These are phyloP conservation scores for Trametes cubensis DNA, from an alignment of 768 basidiomycete species.

Conservation along the genomic window DNA sequence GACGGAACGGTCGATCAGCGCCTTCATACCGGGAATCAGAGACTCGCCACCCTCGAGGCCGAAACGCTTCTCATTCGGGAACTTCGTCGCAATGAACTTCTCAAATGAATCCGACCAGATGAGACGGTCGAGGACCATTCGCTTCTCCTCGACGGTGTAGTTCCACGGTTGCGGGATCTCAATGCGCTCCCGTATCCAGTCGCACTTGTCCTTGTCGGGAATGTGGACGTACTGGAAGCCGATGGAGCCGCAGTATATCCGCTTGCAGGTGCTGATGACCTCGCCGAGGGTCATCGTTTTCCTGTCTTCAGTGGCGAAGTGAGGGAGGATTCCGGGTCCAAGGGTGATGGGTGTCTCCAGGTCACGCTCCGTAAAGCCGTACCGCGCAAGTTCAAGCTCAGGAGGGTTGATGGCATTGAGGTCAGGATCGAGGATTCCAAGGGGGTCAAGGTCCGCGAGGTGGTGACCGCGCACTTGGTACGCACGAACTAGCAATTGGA, in stretches of 20 bases:
- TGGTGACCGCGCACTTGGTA: constrained; percentile 99
- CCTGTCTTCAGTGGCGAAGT: constrained; percentile 85
- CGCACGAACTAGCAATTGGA: constrained; percentile 95
- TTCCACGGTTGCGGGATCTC: constrained; percentile 97
- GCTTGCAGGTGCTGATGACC: constrained; percentile 85
- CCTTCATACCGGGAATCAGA: constrained; percentile 99
- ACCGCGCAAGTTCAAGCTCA: constrained; percentile 91
- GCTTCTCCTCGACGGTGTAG: constrained; percentile 97
- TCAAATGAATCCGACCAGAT: constrained; percentile 99
- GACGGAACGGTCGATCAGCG: constrained; percentile 97
- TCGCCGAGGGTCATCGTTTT: constrained; percentile 91
- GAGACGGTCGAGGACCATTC: constrained; percentile 97
- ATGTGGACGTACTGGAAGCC: constrained; percentile 96
- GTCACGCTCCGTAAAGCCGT: constrained; percentile 93
- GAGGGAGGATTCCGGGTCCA: constrained; percentile 93
- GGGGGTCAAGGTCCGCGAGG: constrained; percentile 91
- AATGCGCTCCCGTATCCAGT: constrained; percentile 96
- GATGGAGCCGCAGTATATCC: constrained; percentile 91
- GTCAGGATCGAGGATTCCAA: constrained; percentile 91
- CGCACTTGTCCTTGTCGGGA: constrained; percentile 96
- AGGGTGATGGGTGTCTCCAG: constrained; percentile 92
- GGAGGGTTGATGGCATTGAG: constrained; percentile 76
- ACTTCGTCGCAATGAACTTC: constrained; percentile 98
- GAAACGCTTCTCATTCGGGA: constrained; percentile 99
- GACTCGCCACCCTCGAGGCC: constrained; percentile 98